Percentiles rank a stretch among this genome's conserved stretches.
Conservation (phyloP, 345 rosid genomes). For the Clausena lansium region DNA sequence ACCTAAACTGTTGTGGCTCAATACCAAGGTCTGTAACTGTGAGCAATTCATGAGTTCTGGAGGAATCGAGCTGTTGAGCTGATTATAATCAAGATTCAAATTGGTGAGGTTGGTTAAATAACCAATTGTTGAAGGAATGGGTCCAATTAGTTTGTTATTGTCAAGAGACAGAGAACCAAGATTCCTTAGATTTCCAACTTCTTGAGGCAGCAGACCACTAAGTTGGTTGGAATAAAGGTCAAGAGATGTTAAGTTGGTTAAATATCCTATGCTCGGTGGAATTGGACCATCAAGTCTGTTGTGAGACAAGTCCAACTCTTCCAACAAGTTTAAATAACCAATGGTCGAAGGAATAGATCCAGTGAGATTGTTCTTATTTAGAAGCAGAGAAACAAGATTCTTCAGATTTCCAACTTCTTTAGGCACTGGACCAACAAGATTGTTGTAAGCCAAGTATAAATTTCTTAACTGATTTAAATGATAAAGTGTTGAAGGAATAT, state of each 20-base stretch:
- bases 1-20: too few species aligned
- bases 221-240: background rate
- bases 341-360: background rate
- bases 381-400: background rate
- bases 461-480: background rate
- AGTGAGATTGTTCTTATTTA: background rate
- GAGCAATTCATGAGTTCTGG: too few species aligned
- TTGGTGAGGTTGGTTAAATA: background rate
- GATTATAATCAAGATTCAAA: background rate
- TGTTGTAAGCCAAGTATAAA: too few species aligned
- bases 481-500: background rate
- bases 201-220: background rate
- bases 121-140: background rate
- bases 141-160: background rate
- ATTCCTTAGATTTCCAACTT: background rate
- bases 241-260: background rate
- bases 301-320: fast-evolving
- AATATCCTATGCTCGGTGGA: background rate
- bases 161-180: background rate
- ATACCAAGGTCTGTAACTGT: too few species aligned
- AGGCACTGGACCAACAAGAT: background rate
- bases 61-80: too few species aligned
- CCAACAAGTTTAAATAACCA: background rate
- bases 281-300: background rate
- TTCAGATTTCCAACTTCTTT: background rate